Percentiles rank a stretch among this genome's conserved stretches.
Evolutionary conservation across 768 basidiomycete species (phyloP).

Genomic region (Russula abietina): DNA sequence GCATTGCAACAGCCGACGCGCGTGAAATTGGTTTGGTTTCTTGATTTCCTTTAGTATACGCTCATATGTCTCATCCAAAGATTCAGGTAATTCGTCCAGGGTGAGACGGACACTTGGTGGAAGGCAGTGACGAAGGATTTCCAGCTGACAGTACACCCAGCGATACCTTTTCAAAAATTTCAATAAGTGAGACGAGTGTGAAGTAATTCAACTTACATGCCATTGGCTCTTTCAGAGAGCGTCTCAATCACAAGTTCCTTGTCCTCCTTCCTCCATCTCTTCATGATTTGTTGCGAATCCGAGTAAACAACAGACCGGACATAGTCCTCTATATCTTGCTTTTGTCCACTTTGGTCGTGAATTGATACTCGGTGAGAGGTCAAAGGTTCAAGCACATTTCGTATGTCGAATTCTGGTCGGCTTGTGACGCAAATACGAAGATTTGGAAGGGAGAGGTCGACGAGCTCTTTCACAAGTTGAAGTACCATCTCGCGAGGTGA

Average conservation of each 20-base stretch:
- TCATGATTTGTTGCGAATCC: neutral
- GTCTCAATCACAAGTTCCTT: neutral
- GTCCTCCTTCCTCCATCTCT: neutral
- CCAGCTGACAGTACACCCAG: neutral
- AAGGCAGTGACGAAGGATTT: neutral
- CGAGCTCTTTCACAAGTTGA: neutral
- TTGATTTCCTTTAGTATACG: constrained; percentile 1
- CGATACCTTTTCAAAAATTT: neutral
- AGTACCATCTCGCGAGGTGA: neutral
- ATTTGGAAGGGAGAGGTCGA: neutral
- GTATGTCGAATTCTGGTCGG: constrained; percentile 8
- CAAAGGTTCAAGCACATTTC: neutral
- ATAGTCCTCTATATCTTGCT: neutral
- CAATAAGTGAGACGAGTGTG: no score
- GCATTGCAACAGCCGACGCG: constrained; percentile 4
- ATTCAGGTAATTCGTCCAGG: neutral
- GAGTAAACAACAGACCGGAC: neutral
- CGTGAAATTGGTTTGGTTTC: neutral
- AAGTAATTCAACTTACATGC: constrained; percentile 1
- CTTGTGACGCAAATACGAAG: constrained; percentile 7
- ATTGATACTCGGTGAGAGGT: neutral
- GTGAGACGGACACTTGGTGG: neutral
- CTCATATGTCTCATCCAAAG: constrained; percentile 2
- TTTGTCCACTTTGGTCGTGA: constrained; percentile 4
- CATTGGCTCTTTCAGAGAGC: constrained; percentile 7